Base-by-base conservation (phyloP, 1,139 yeast genomes). In the Blastobotrys arbuscula region DNA sequence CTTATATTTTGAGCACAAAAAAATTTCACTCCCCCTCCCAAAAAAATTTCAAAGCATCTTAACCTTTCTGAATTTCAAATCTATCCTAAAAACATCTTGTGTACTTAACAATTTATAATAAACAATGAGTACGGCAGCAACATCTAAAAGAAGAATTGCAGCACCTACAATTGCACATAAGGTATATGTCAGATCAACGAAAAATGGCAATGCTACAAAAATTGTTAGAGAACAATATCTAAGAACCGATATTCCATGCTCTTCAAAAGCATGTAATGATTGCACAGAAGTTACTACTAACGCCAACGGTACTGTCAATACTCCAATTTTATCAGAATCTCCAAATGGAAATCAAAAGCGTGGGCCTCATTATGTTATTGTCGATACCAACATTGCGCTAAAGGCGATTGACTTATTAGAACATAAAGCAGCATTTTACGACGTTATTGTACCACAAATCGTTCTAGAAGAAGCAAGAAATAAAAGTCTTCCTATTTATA, bases 221-320 rank as follows among this genome's bases (percentile, higher is more conserved):
- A 77, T 94, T 36, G 96, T 89, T 20, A 78, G 97, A 58, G 98
- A 94, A 65, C 97, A 90, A 65, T 94, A 94, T 64, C 73, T 94
- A 50, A 77, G 98, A 64, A 80, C 79, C 48, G 98, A 94, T 66
- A 89, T 94, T 50, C 95, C 97, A 19, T 92, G 98, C 67, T 80
- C 84, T 44, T 87, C 96, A 2, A 74, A 72, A 56, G 72, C 78
- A 1, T 94, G 98, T 67, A 63, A 68, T 13, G 64, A 64, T 40
- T 92, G 98, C 67, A 55, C 65, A 5, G 59, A 64, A 30, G 59
- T 61, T 23, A 70, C 70, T 5, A 69, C 72, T 1, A 68, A 69
- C 56, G 73, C 73, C n/a, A 58, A 61, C 23, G 74, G 73, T 45
- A 63, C 68, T 46, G 52, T 68, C 42, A 75, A 73, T 18, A 73